phyloP scores from a whole-genome alignment of 2,329 filamentous ascomycete genomes.

The Trichophyton rubrum region DNA sequence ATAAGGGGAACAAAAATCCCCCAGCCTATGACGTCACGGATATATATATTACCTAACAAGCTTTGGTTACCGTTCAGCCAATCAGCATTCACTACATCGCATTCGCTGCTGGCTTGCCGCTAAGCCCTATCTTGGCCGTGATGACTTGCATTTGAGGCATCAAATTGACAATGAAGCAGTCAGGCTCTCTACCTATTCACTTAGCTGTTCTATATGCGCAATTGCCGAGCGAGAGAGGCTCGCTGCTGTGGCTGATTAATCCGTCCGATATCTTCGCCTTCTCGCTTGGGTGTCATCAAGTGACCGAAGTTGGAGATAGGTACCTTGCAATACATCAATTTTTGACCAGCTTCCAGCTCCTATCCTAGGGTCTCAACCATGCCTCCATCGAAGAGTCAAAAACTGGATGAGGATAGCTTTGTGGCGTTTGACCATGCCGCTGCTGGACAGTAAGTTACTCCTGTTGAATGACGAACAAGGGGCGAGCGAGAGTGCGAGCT shows the following conservation, averaged over 20 bases:
- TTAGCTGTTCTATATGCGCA: neutral
- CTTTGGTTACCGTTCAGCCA: too few relatives aligned
- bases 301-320: neutral
- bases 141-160: too few relatives aligned
- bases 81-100: too few relatives aligned
- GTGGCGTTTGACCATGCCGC: slow-evolving; percentile 36
- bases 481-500: neutral
- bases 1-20: too few relatives aligned
- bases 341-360: neutral
- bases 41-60: too few relatives aligned
- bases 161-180: too few relatives aligned
- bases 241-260: neutral
- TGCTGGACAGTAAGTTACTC: slow-evolving; percentile 37
- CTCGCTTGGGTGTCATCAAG: neutral
- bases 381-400: slow-evolving; percentile 24
- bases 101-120: too few relatives aligned
- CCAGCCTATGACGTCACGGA: too few relatives aligned
- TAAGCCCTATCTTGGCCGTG: too few relatives aligned
- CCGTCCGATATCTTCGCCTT: neutral
- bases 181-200: too few relatives aligned
- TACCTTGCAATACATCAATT: neutral
- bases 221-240: neutral
- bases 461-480: neutral
- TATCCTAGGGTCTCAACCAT: slow-evolving; percentile 14
- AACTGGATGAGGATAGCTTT: slow-evolving; percentile 29